Base-by-base conservation (phyloP, 2,329 filamentous ascomycete genomes). In the Daldinia sp. region DNA sequence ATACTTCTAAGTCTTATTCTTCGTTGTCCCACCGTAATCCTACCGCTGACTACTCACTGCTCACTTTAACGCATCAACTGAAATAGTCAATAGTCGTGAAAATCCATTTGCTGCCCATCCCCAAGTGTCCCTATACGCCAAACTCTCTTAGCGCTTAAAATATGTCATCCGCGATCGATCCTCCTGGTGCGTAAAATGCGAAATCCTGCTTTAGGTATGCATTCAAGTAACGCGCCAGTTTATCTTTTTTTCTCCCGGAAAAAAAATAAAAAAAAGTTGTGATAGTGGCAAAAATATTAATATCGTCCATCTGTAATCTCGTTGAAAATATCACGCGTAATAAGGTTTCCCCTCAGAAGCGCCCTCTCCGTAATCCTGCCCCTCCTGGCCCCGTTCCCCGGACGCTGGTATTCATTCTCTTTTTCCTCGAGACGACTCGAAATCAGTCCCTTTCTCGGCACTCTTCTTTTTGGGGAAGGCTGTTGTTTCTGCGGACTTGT, bases 241-340 rank as follows among this genome's bases (percentile, higher is more conserved):
- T 15, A 8, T 3, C 39, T 13, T 45, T 7, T 45, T n/a, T 23
- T 8, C 39, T 7, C n/a, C n/a, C n/a, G n/a, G 34, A 37, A n/a
- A n/a, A 15, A 8, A 37, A 4, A 29, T n/a, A 3, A 8, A 13
- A 50, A 50, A 23, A 25, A 25, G 11, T 21, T 23, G 3, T 5
- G 8, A 32, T 6, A 37, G 7, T 9, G 15, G 13, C n/a, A 17
- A 48, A 47, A 27, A 37, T 2, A 25, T 58, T 56, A 73, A 41
- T 66, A 73, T 15, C 68, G 64, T 27, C 74, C 75, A 48, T 73
- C 75, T 66, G 74, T 83, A 78, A 87, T 80, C 67, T 93, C 91
- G 77, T 95, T 92, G 70, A 93, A 81, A 67, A 97, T 88, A 80
- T 94, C 90, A 73, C 86, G 85, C 72, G 94, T 81, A 57, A 96